phyloP scores from a whole-genome alignment of 2,329 filamentous ascomycete species.

The Lasiodiplodia theobromae region DNA sequence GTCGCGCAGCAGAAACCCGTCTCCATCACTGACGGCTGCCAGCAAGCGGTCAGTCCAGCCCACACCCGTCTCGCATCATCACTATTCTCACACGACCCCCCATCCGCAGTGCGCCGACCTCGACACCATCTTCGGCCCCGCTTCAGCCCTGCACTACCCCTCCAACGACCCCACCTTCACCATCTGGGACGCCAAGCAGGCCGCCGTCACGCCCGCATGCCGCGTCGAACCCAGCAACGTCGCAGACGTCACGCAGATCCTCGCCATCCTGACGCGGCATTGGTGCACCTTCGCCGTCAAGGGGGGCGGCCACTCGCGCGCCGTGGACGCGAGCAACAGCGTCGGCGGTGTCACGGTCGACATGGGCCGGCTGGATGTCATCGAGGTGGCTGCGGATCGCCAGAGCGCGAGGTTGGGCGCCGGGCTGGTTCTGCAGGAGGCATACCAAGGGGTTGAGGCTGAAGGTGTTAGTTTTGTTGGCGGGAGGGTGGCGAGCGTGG shows the following conservation, averaged over 20 bases:
- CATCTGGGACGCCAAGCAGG: conserved; percentile 8
- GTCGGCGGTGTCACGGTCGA: conserved; percentile 43
- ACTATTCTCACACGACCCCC: too few species aligned
- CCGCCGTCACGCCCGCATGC: background rate
- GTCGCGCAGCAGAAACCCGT: too few species aligned
- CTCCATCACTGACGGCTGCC: too few species aligned
- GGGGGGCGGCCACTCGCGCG: conserved; percentile 42
- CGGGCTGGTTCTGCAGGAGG: background rate
- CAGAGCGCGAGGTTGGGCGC: conserved; percentile 33
- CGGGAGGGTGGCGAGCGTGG: conserved; percentile 28
- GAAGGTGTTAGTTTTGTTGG: conserved; percentile 15
- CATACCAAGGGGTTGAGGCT: conserved; percentile 31
- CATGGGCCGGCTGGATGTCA: conserved; percentile 35
- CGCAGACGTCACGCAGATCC: background rate
- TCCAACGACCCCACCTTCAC: conserved; percentile 33
- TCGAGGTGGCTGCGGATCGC: conserved; percentile 31
- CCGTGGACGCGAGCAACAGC: conserved; percentile 36
- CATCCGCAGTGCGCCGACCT: conserved; percentile 45
- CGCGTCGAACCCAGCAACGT: background rate
- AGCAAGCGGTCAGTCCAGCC: too few species aligned
- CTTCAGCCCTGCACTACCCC: conserved; percentile 33
- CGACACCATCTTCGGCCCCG: conserved; percentile 43
- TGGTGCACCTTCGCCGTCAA: conserved; percentile 37
- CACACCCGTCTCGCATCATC: too few species aligned
- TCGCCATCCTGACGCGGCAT: background rate